phyloP scores from a whole-genome alignment of 2,329 filamentous ascomycete species.

The Pestalotiopsis sp. region DNA sequence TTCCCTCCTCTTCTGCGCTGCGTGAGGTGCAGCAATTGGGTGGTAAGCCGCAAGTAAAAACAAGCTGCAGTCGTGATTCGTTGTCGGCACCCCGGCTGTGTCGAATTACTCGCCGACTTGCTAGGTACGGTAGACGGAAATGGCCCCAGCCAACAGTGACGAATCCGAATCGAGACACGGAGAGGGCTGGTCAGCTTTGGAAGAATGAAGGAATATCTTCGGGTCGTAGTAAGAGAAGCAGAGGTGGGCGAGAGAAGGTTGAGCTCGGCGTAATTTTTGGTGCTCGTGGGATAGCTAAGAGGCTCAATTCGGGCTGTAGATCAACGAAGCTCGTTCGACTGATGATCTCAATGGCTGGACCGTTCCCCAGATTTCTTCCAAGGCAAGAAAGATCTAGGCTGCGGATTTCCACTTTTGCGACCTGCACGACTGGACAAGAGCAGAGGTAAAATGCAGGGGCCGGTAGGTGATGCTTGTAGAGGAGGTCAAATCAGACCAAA shows the following conservation, averaged over 20 bases:
- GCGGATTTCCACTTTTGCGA: not conserved
- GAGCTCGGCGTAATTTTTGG: not conserved
- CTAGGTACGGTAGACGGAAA: not conserved
- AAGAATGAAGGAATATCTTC: not conserved
- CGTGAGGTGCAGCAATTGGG: not conserved
- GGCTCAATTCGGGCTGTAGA: slow-evolving; percentile 1
- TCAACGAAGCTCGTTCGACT: not conserved
- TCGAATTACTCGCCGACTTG: not conserved
- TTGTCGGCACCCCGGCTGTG: not conserved
- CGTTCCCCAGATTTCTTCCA: slow-evolving; percentile 13
- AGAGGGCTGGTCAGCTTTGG: not conserved
- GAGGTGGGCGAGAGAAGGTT: not conserved
- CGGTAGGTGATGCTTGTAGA: not conserved
- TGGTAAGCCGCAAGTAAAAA: not conserved
- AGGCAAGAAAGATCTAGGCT: slow-evolving; percentile 6
- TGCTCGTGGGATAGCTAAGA: not conserved
- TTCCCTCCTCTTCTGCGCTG: not conserved
- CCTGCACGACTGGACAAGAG: not conserved
- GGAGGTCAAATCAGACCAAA: not conserved
- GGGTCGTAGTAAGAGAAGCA: not conserved
- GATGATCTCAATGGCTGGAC: slow-evolving; percentile 13
- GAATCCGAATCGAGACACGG: not conserved
- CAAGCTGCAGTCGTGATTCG: slow-evolving; percentile 3
- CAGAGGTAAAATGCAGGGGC: not conserved
- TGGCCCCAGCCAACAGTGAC: not conserved